Evolutionary conservation across 192 early-diverging fungal genomes (phyloP).

Genomic region (Dimargaris cristalligena): DNA sequence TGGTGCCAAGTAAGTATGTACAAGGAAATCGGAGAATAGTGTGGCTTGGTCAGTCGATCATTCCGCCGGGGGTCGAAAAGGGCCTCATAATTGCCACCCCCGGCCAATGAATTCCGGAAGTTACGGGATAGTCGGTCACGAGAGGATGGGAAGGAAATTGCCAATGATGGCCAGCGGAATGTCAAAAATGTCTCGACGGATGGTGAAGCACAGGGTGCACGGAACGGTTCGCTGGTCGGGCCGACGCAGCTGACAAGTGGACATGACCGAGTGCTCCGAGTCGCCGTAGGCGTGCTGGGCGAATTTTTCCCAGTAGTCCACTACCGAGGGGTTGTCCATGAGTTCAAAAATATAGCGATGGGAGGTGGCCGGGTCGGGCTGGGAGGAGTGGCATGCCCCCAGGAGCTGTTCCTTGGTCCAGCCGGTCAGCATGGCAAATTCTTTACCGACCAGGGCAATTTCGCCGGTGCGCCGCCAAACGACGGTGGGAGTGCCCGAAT

Average conservation of each 20-base stretch:
- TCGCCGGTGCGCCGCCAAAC: constrained; percentile 96
- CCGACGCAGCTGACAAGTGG: constrained; percentile 68
- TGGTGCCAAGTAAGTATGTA: no score
- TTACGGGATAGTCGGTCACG: no score
- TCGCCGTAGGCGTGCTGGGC: constrained; percentile 85
- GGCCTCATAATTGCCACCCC: no score
- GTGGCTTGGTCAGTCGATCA: no score
- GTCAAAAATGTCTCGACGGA: constrained; percentile 93
- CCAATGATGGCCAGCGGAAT: constrained; percentile 75
- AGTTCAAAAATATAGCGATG: constrained; percentile 38
- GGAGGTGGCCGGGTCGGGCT: not conserved
- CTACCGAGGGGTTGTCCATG: constrained; percentile 84
- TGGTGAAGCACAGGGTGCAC: constrained; percentile 89
- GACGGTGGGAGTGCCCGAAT: constrained; percentile 87
- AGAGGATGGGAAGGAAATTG: constrained; percentile 36
- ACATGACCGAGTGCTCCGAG: constrained; percentile 74
- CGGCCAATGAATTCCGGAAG: no score
- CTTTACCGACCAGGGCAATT: constrained; percentile 88
- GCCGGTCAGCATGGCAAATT: constrained; percentile 83
- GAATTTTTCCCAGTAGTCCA: constrained; percentile 93
- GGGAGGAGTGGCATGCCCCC: constrained; percentile 9
- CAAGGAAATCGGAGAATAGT: no score
- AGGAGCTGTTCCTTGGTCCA: constrained; percentile 76
- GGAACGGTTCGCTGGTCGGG: constrained; percentile 56
- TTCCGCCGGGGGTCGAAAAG: no score